Base-by-base conservation (phyloP, 495 filamentous ascomycete genomes). In the Talaromyces borbonicus region DNA sequence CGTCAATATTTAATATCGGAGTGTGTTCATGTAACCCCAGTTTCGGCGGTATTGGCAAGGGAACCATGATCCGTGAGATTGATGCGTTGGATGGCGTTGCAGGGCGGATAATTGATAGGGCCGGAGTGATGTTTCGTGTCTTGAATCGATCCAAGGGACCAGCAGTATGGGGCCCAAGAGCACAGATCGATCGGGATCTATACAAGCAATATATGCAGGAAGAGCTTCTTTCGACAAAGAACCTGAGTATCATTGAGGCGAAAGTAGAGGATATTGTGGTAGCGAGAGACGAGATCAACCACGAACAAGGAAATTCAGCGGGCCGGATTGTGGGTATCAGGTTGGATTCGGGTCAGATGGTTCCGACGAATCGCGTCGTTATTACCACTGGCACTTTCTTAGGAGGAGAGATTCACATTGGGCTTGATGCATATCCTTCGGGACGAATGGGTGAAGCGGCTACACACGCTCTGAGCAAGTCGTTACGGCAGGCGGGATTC, bases 11-110 rank as follows among this genome's bases (percentile, higher is more conserved):
- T 41, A 95, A 95, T 55, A 83, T 98, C 22, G 92, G 92, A 27
- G 84, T 90, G 16, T 97, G 93, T 66, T 96, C 90, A 42, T 98
- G 92, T 70, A 98, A 98, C 63, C 92, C 92, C 22, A 92, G 85
- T 47, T 94, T 98, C 59, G 92, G 92, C 37, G 92, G 92, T 25
- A 98, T 98, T 53, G 92, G 92, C n/a, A 98, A 98, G 63, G 92
- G 92, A 8, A 96, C 85, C 12, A 97, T 98, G 74, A 69, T 98
- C 26, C 81, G 90, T 2, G 92, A 98, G 61, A 81, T 98, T 23
- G 92, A 98, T 67, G 93, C 92, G 0, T 75, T 98, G 53, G 92
- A 98, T 60, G 92, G 92, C 2, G 74, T 98, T 8, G 83, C 84
- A 0, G 90, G 88, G 2, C 75, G 87, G 8, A 86, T 95, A 22